Conservation (phyloP, 345 rosid genomes). For the Eucalyptus camaldulensis region DNA sequence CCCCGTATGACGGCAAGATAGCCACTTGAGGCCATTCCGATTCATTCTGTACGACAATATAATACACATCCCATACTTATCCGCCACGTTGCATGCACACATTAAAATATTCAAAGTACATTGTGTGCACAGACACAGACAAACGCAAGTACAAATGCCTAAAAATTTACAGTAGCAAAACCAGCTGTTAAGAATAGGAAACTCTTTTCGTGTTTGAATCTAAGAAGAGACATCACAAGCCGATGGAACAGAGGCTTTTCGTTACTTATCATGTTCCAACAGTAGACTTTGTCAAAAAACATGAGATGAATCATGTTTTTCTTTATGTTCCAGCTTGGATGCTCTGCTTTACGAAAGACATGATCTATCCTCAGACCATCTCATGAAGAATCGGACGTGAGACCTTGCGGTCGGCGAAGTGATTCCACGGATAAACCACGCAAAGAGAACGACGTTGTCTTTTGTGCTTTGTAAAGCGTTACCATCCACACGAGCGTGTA, state of each 20-base stretch:
- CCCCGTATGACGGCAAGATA: constrained; percentile 61
- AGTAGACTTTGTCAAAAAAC: neutral
- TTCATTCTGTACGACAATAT: constrained; percentile 35
- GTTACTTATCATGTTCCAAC: neutral
- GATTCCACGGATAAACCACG: neutral
- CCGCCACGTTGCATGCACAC: neutral
- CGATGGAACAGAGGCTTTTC: neutral
- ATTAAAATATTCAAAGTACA: neutral
- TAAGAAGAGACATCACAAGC: neutral
- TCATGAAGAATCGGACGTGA: neutral
- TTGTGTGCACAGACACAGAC: neutral
- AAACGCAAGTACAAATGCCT: neutral
- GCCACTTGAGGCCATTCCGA: constrained; percentile 52
- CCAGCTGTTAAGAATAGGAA: neutral
- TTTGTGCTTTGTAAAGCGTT: neutral
- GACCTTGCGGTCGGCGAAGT: neutral
- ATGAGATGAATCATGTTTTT: neutral
- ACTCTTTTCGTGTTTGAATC: neutral
- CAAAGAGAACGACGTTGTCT: neutral
- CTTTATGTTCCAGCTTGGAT: neutral
- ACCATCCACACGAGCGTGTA: neutral
- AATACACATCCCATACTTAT: neutral
- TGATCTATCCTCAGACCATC: neutral
- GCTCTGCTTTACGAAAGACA: neutral
- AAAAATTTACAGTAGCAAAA: neutral